Evolutionary conservation across 495 filamentous ascomycete genomes (phyloP).

Genomic region (Paragyromitra xinjiangensis): DNA sequence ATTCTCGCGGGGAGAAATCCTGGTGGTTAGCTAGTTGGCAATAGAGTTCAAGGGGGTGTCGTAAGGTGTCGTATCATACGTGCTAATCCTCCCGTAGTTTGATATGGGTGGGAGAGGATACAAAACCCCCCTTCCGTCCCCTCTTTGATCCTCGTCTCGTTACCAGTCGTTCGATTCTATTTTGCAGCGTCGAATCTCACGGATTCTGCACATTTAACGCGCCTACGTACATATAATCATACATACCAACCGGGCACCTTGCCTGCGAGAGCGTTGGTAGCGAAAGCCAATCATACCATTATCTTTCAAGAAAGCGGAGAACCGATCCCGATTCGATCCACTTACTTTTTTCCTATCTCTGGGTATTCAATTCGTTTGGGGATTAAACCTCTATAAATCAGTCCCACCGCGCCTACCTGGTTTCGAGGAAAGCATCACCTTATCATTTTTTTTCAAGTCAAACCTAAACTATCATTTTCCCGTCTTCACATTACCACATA

Average conservation of each 20-base stretch:
- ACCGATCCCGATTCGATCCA: constrained; percentile 45
- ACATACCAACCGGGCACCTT: constrained; percentile 31
- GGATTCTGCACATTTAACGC: constrained; percentile 27
- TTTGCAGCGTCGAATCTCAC: constrained; percentile 28
- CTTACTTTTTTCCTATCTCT: constrained; percentile 35
- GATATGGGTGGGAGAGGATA: constrained; percentile 38
- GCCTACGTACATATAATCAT: constrained; percentile 45
- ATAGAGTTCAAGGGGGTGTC: constrained; percentile 39
- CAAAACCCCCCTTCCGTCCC: constrained; percentile 49
- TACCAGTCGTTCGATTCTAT: constrained; percentile 29
- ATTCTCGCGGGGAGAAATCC: constrained; percentile 22
- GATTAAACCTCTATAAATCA: constrained; percentile 41
- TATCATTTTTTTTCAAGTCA: constrained; percentile 28
- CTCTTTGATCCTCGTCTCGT: constrained; percentile 19
- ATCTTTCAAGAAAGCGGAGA: constrained; percentile 29
- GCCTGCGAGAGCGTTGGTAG: constrained; percentile 20
- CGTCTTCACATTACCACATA: constrained; percentile 30
- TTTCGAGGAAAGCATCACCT: constrained; percentile 35
- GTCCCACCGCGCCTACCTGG: constrained; percentile 37
- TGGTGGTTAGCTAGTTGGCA: constrained; percentile 23
- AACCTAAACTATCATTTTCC: constrained; percentile 16
- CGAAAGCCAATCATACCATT: constrained; percentile 50
- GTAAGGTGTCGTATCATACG: constrained; percentile 47
- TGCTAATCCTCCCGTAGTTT: constrained; percentile 29
- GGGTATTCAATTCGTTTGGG: constrained; percentile 21